Conservation (phyloP, 495 filamentous ascomycete genomes). For the Cercophora scortea region DNA sequence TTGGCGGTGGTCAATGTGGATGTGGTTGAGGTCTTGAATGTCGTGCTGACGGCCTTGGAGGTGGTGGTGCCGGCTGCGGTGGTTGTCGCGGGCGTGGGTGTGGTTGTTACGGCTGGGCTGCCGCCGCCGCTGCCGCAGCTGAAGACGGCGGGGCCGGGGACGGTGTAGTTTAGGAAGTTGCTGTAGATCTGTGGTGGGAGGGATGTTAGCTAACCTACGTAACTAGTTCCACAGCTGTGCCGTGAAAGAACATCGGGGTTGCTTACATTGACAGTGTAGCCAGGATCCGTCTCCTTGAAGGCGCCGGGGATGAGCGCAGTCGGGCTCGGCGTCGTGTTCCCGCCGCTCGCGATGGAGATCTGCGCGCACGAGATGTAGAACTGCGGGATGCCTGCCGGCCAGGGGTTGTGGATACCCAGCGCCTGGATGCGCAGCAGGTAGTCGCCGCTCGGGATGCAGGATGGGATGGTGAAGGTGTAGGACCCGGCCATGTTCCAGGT, state of each 20-base stretch:
- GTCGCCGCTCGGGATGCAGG: constrained; percentile 45
- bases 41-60: background rate
- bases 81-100: background rate
- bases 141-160: constrained; percentile 20
- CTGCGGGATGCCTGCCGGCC: constrained; percentile 38
- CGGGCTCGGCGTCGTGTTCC: constrained; percentile 35
- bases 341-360: constrained; percentile 48
- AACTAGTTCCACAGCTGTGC: background rate
- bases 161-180: constrained; percentile 22
- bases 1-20: constrained; percentile 3
- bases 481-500: constrained; percentile 32
- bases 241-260: too few relatives aligned
- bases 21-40: constrained; percentile 1
- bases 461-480: constrained; percentile 49
- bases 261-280: constrained; percentile 40
- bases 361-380: constrained; percentile 57
- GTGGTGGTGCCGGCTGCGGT: background rate
- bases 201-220: background rate
- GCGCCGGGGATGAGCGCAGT: constrained; percentile 48
- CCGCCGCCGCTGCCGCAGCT: constrained; percentile 10
- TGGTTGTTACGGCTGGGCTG: background rate
- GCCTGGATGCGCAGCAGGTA: constrained; percentile 57
- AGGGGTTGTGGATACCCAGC: constrained; percentile 53
- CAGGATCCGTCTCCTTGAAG: constrained; percentile 48
- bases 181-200: constrained; percentile 17